Evolutionary conservation across 352 stramenopile species (phyloP), one percentile per base, ranked within the genome.

Genomic region (Vaucheria bursata): DNA sequence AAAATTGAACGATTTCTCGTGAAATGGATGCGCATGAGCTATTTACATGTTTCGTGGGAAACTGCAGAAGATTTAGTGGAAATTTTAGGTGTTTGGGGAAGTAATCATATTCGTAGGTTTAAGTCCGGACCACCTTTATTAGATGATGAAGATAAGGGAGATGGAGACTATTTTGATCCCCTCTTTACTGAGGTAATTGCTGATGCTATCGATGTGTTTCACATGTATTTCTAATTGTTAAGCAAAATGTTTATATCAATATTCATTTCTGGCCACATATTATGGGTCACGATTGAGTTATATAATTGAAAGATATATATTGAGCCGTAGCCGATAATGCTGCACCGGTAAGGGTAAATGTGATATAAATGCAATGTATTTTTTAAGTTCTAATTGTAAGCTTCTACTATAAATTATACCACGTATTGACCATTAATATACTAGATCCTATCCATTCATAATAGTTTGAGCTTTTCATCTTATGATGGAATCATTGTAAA

Each of bases 1-100:
- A 34, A 12, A 3, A 71, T 82, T 77, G 97, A 98, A 87, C 87
- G 97, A 84, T 99, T 98, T 77, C 84, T 99, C 34, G 94, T 99
- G 73, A 99, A 99, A 87, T 99, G 97, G 97, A 92, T 96, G 69
- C 91, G 97, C 49, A 86, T 96, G 73, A 97, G 90, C 34, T 98
- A 98, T 84, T 86, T 99, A 37, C 96, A 99, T 86, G 89, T 96
- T 71, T 98, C 90, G 31, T 99, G 97, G 96, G 91, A 99, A 80
- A 94, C 88, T 7, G 89, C 96, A 40, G 83, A 80, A 37, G 92
- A 98, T 85, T 91, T 99, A n/a, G 36, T 84, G 2, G 38, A 82
- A 40, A 49, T 79, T 25, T 66, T 76, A 4, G 73, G 50, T 7
- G 59, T 7, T 18, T 32, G 33, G 3, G 77, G 68, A 0, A 82